A percentile compares a stretch with the other conserved stretches of the same genome.
These are phyloP conservation scores for Trifolium repens DNA, from an alignment of 306 rosid genomes.

Conservation along the genomic window DNA sequence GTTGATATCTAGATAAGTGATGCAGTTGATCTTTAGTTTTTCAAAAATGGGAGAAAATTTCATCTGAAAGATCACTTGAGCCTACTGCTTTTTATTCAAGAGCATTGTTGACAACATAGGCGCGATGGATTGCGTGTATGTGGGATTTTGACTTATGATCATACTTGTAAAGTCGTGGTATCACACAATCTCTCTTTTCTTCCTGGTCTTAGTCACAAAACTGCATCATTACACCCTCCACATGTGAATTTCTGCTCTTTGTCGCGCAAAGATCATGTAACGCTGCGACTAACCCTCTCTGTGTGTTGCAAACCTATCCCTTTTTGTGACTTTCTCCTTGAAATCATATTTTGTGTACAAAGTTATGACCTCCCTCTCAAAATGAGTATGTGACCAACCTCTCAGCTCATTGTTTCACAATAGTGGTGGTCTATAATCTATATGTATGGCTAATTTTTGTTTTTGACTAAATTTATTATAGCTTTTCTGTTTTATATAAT, in stretches of 20 bases:
- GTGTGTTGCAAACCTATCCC: neutral
- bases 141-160: neutral
- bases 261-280: neutral
- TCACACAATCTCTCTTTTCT: no score
- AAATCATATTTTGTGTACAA: neutral
- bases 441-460: no score
- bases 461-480: no score
- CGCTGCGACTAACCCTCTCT: neutral
- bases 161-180: neutral
- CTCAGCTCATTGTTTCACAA: neutral
- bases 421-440: neutral
- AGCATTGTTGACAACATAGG: neutral
- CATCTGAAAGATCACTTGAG: neutral
- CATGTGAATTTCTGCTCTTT: neutral
- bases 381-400: neutral
- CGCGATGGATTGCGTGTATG: neutral
- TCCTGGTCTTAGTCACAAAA: neutral
- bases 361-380: neutral
- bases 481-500: no score
- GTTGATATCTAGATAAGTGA: constrained; percentile 17
- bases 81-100: neutral
- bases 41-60: neutral
- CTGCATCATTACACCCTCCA: neutral
- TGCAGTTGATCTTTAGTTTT: constrained; percentile 25
- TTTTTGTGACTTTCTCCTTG: neutral